Evolutionary conservation across 352 stramenopile species (phyloP).

Genomic region (Globisporangium acanthophoron): DNA sequence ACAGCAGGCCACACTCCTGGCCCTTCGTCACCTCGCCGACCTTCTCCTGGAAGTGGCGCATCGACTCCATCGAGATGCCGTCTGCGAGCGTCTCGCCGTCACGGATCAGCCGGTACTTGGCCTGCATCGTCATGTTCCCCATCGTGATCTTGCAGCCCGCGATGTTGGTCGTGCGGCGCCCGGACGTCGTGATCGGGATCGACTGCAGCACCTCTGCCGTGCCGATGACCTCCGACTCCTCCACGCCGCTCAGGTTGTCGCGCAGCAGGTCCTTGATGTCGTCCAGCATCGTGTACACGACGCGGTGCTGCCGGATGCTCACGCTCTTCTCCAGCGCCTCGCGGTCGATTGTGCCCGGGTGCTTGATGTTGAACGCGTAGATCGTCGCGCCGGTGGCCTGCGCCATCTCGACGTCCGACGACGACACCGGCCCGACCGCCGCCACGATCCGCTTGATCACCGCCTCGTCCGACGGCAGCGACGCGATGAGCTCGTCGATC

Average conservation of each 20-base stretch:
- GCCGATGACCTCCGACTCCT: constrained; percentile 64
- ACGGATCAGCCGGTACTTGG: constrained; percentile 81
- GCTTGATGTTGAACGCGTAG: constrained; percentile 88
- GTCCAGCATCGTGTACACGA: constrained; percentile 88
- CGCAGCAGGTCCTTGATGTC: constrained; percentile 80
- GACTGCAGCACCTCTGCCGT: constrained; percentile 75
- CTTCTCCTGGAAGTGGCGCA: constrained; percentile 91
- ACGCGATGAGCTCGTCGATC: constrained; percentile 78
- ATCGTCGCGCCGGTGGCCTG: constrained; percentile 78
- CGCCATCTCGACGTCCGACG: constrained; percentile 81
- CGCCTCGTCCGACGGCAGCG: constrained; percentile 60
- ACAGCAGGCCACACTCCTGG: constrained; percentile 97
- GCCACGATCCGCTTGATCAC: constrained; percentile 83
- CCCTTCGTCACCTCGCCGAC: constrained; percentile 90
- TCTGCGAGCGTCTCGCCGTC: constrained; percentile 89
- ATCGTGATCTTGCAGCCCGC: constrained; percentile 94
- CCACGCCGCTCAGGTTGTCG: constrained; percentile 55
- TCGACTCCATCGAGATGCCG: constrained; percentile 79
- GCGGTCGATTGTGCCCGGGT: constrained; percentile 65
- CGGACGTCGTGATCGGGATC: constrained; percentile 79
- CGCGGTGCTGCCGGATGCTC: constrained; percentile 59
- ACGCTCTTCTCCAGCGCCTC: constrained; percentile 79
- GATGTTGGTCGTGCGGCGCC: constrained; percentile 90
- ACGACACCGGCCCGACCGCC: constrained; percentile 73
- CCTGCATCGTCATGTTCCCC: constrained; percentile 87